Evolutionary conservation across 1,139 yeast genomes (phyloP), one percentile per base, ranked within the genome.

Genomic region (Debaryomycetaceae sp.): DNA sequence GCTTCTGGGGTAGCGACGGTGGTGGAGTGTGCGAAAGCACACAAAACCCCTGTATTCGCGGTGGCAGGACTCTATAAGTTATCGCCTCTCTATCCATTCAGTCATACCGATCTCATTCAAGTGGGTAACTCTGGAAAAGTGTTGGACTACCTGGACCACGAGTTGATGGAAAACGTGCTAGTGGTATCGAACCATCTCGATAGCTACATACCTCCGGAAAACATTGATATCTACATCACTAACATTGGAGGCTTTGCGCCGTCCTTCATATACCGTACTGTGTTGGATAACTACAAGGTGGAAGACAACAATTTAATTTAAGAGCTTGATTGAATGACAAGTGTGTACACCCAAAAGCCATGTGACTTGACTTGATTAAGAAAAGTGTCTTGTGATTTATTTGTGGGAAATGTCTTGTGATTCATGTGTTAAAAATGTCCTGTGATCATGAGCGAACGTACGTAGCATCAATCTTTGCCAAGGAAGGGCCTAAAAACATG

Each of bases 241-340:
- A 90, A 92, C 50, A 72, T 86, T 36, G 98, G 98, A 27, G 97
- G 97, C 18, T 87, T 82, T 51, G 83, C 97, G 16, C 98, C 98
- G 28, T 85, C 93, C 40, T 92, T 90, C 57, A 80, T 90, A 31
- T 92, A 92, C 57, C 77, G 98, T 58, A 80, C 90, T 36, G 95
- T 90, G 25, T 72, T 87, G 61, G 99, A 92, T 55, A 86, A 87
- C 55, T 92, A 92, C 58, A 79, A 79, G 52, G 74, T 78, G 29
- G 87, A 81, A 45, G 96, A 87, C 54, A 82, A 73, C 35, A 68
- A 69, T 44, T 58, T 77, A 38, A 18, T 12, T 6, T 22, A 10
- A 27, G 10, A 10, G 16, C 22, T 20, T 15, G 20, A 22, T 7
- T 22, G 10, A 7, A 18, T 10, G 20, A 18, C 8, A 18, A 10